Evolutionary conservation across 257 asterid genomes (phyloP).

Genomic region (Nicotiana sylvestris): DNA sequence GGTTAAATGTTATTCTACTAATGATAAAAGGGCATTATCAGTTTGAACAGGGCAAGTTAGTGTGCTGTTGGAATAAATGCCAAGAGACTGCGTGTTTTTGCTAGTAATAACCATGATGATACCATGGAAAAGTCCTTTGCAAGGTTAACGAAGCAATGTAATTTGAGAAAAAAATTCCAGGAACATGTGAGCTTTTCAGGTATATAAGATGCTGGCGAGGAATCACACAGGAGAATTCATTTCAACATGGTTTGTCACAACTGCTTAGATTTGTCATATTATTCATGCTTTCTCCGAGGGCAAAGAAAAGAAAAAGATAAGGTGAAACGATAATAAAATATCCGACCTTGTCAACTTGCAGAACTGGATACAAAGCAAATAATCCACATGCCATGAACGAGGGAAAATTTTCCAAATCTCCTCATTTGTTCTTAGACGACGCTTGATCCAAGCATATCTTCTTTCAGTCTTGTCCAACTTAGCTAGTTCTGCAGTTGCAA

Average conservation of each 20-base stretch:
- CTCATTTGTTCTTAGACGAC: constrained; percentile 86
- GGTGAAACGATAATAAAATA: constrained; percentile 11
- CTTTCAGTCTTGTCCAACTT: constrained; percentile 93
- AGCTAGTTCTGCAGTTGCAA: constrained; percentile 60
- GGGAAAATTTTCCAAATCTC: constrained; percentile 96
- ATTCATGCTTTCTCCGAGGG: neutral
- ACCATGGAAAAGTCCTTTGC: neutral
- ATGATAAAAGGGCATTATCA: neutral
- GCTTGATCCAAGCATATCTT: constrained; percentile 97
- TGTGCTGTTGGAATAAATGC: neutral
- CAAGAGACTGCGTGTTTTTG: neutral
- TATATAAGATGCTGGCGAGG: neutral
- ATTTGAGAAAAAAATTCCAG: neutral
- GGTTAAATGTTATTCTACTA: neutral
- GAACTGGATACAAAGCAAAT: constrained; percentile 94
- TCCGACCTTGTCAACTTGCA: constrained; percentile 95
- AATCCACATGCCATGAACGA: constrained; percentile 85
- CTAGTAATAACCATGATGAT: neutral
- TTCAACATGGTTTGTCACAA: neutral
- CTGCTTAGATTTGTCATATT: neutral
- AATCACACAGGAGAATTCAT: neutral
- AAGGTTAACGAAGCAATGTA: neutral
- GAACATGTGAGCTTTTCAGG: neutral
- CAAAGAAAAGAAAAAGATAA: neutral
- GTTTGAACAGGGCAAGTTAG: neutral